Percentiles rank a stretch among this genome's conserved stretches.
phyloP scores from a whole-genome alignment of 164 flowering plant genomes.

The Nymphaea thermarum region DNA sequence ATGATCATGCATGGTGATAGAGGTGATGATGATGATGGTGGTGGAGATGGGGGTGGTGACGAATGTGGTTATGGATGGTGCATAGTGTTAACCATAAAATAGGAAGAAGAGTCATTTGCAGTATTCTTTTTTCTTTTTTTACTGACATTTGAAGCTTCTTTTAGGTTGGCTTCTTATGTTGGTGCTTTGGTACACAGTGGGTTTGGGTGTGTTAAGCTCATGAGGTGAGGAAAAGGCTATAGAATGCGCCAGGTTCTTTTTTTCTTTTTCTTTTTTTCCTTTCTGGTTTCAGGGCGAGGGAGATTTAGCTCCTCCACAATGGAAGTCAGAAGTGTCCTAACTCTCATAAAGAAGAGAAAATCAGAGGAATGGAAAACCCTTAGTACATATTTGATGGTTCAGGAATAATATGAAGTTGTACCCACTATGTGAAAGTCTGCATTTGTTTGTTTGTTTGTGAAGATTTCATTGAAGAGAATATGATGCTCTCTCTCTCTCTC shows the following conservation, averaged over 20 bases:
- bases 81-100: background rate
- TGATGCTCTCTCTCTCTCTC: background rate
- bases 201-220: slow-evolving; percentile 3
- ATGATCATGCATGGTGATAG: slow-evolving; percentile 3
- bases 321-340: background rate
- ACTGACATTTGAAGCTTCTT: slow-evolving; percentile 19
- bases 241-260: slow-evolving; percentile 9
- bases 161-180: slow-evolving; percentile 28
- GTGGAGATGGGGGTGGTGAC: slow-evolving; percentile 17
- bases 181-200: slow-evolving; percentile 3
- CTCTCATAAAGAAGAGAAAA: slow-evolving; percentile 10
- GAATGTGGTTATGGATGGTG: slow-evolving; percentile 10
- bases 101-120: background rate
- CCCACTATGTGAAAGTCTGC: background rate
- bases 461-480: background rate
- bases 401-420: background rate
- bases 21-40: slow-evolving; percentile 14
- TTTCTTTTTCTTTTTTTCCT: slow-evolving; percentile 4
- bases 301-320: slow-evolving; percentile 1
- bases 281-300: slow-evolving; percentile 6
- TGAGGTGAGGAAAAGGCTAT: slow-evolving; percentile 7
- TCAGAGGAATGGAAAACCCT: background rate
- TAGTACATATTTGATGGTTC: background rate
- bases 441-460: background rate
- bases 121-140: slow-evolving; percentile 5